Evolutionary conservation across 2,329 filamentous ascomycete genomes (phyloP), one percentile per base, ranked within the genome.

Genomic region (Fusarium sacchari): DNA sequence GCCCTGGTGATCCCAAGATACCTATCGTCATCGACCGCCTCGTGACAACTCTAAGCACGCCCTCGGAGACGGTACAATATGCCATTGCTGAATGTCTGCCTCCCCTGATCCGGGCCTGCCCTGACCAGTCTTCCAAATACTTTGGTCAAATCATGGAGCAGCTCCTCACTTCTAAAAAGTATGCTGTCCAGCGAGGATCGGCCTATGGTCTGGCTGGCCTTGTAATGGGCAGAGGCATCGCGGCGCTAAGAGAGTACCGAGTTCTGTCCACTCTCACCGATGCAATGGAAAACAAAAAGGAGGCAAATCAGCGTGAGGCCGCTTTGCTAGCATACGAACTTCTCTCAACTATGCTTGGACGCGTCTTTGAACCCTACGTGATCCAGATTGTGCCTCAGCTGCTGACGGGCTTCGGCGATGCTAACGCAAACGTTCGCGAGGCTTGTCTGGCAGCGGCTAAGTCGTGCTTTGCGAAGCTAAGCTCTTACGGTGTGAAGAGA

Each of bases 11-110:
- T 81, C 84, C 90, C 74, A 95, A 97, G 78, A 90, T 98, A 55
- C 94, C 95, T 2, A 91, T 93, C 64, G 96, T 99, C 50, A 92
- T 99, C 57, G 92, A 96, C 76, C 91, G 95, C 71, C 87, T 99
- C 28, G 87, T 99, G 63, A 90, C 91, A 28, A 98, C 97, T 12
- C 86, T 99, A 49, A 96, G 93, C 81, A 98, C 96, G 18, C 96
- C 96, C 34, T 98, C 96, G 1, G 96, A 99, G 82, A 95, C 94
- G 22, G 96, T 99, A 4, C 96, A 99, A 82, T 98, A 96, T 80
- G 96, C 96, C 52, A 95, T 98, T 66, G 95, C 97, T 7, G 94
- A 96, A 79, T 99, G 96, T 78, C 86, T 99, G 28, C 96, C 96
- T 20, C 95, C 96, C 3, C 87, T 99, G n/a, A 91, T 99, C 37